Base-by-base conservation (phyloP, 768 basidiomycete species). In the Leccinum uliginosum region DNA sequence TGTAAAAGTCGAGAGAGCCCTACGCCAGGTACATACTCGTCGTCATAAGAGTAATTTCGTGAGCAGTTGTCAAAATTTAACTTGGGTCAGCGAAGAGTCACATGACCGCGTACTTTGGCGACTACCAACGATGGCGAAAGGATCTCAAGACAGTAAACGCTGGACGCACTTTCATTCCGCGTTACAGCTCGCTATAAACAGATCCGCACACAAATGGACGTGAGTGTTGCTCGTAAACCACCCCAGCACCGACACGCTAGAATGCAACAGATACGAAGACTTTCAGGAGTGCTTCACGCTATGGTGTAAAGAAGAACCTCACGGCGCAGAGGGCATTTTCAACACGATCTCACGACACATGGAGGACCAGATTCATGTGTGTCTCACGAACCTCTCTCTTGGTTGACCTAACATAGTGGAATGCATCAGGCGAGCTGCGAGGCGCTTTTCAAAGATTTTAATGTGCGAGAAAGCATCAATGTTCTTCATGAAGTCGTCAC, bases 341-440 rank as follows among this genome's bases (percentile, higher is more conserved):
- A 84, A 84, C 54, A 83, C 81, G 17, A 83, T 91, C 17, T 83
- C 87, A 6, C 77, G 83, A 59, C 87, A 87, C 53, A 86, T 90
- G 64, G 87, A 91, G 62, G 78, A 82, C 12, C 78, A 83, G 51
- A 86, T 83, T 71, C 77, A 70, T 68, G 53, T 71, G 62, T 51
- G 54, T 56, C 24, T 40, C 19, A 12, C 10, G 23, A 48, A 12
- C 4, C 4, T 50, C 2, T 26, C 35, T 34, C 24, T 50, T 26
- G 6, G 44, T 24, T 54, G 32, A 54, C 19, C 27, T 50, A 40
- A 62, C 47, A 19, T 35, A 15, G 34, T 3, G 43, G 12, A 15
- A 51, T n/a, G 30, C 29, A n/a, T n/a, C 52, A 90, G 87, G 79
- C 80, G 35, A 82, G 85, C 58, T 78, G 86, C 40, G 85, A 90